A percentile compares a stretch with the other conserved stretches of the same genome.
Conservation (phyloP, 352 stramenopile species). For the Peronospora tabacina region DNA sequence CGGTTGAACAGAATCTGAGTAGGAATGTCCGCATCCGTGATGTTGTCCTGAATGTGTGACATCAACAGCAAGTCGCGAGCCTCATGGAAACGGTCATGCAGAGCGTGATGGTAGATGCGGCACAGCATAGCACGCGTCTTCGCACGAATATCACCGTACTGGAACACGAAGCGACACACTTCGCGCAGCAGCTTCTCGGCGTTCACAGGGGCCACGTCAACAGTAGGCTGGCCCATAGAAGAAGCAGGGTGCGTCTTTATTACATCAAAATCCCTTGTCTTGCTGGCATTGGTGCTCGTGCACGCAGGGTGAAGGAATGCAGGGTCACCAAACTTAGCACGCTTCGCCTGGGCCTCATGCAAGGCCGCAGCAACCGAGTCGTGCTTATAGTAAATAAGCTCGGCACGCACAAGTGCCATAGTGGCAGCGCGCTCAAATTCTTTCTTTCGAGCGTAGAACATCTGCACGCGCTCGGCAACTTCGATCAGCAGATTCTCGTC, state of each 20-base stretch:
- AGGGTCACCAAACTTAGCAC: constrained; percentile 78
- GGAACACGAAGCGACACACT: constrained; percentile 91
- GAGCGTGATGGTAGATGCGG: constrained; percentile 96
- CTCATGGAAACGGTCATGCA: constrained; percentile 98
- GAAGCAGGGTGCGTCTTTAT: constrained; percentile 68
- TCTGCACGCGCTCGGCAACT: constrained; percentile 79
- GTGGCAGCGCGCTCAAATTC: constrained; percentile 73
- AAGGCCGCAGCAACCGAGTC: constrained; percentile 86
- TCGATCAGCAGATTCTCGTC: constrained; percentile 90
- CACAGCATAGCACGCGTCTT: constrained; percentile 97
- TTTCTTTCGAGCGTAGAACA: constrained; percentile 85
- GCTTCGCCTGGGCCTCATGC: constrained; percentile 71
- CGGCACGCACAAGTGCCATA: constrained; percentile 88
- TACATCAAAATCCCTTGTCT: constrained; percentile 48
- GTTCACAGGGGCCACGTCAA: constrained; percentile 50
- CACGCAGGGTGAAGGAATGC: constrained; percentile 84
- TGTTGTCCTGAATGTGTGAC: constrained; percentile 96
- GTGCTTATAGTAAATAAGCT: constrained; percentile 97
- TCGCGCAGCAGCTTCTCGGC: constrained; percentile 81
- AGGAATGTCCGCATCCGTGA: constrained; percentile 87
- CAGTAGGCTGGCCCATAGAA: constrained; percentile 57
- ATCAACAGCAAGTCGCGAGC: constrained; percentile 98
- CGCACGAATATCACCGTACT: constrained; percentile 87
- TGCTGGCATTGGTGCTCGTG: constrained; percentile 42
- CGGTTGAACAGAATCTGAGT: constrained; percentile 98